Evolutionary conservation across 257 asterid species (phyloP).

Genomic region (Solanum tarijense): DNA sequence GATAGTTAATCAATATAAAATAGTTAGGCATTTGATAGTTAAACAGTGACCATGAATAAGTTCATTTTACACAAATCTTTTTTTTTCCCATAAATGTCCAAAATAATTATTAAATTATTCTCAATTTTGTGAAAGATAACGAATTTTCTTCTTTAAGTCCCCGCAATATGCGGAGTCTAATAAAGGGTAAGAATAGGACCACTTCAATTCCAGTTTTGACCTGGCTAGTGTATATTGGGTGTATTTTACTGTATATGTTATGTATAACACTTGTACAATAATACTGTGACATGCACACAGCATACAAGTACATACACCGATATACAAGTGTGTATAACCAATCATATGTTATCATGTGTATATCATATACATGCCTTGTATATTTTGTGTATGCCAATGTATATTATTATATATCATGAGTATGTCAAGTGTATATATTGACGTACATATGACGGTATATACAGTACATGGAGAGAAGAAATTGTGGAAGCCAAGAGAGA

Average conservation of each 20-base stretch:
- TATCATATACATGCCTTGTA: background rate
- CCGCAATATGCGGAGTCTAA: background rate
- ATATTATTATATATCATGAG: background rate
- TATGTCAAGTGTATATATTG: background rate
- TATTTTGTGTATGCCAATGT: background rate
- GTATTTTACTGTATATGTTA: background rate
- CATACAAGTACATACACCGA: background rate
- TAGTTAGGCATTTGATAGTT: background rate
- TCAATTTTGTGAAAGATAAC: background rate
- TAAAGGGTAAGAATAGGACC: background rate
- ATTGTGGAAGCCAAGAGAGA: background rate
- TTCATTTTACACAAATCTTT: background rate
- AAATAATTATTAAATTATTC: background rate
- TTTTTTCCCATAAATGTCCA: background rate
- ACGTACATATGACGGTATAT: background rate
- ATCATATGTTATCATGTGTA: background rate
- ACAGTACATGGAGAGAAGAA: background rate
- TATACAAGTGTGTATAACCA: background rate
- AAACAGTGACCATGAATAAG: background rate
- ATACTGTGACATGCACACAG: background rate
- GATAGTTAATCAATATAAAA: background rate
- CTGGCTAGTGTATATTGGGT: background rate
- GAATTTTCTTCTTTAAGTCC: background rate
- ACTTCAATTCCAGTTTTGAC: background rate
- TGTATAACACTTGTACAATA: background rate